These are phyloP conservation scores for Knoxdaviesia capensis DNA, from an alignment of 2,329 filamentous ascomycete genomes.

Conservation along the genomic window DNA sequence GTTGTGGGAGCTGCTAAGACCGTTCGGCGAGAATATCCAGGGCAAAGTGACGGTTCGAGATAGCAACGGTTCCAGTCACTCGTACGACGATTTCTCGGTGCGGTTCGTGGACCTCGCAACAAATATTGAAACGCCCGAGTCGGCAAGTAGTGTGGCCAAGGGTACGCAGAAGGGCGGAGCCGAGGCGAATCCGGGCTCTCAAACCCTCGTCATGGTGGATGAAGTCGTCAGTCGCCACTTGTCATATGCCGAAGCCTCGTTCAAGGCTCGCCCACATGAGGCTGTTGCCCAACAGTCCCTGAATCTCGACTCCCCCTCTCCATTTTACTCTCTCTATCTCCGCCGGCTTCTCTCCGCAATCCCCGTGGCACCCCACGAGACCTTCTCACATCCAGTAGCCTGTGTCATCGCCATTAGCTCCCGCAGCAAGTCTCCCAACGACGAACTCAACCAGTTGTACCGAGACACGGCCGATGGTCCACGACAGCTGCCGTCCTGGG, in stretches of 20 bases:
- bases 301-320: constrained; percentile 38
- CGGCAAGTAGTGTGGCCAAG: constrained; percentile 1
- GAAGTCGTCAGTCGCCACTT: constrained; percentile 64
- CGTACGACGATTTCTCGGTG: constrained; percentile 78
- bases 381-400: constrained; percentile 84
- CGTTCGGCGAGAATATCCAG: constrained; percentile 73
- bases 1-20: constrained; percentile 66
- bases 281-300: constrained; percentile 19
- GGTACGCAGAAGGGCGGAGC: constrained; percentile 4
- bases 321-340: constrained; percentile 73
- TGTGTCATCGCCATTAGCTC: constrained; percentile 93
- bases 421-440: constrained; percentile 62
- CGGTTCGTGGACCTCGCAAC: constrained; percentile 59
- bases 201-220: constrained; percentile 45
- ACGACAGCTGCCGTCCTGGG: constrained; percentile 58
- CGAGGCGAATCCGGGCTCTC: neutral
- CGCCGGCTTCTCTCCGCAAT: constrained; percentile 65
- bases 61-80: constrained; percentile 64
- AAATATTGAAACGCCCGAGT: constrained; percentile 25
- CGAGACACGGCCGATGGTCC: constrained; percentile 63
- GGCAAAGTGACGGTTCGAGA: constrained; percentile 84
- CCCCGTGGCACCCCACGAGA: constrained; percentile 67
- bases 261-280: constrained; percentile 15
- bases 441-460: constrained; percentile 70
- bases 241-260: constrained; percentile 46